Base-by-base conservation (phyloP, 495 filamentous ascomycete genomes). In the Lophiostoma macrostomum region DNA sequence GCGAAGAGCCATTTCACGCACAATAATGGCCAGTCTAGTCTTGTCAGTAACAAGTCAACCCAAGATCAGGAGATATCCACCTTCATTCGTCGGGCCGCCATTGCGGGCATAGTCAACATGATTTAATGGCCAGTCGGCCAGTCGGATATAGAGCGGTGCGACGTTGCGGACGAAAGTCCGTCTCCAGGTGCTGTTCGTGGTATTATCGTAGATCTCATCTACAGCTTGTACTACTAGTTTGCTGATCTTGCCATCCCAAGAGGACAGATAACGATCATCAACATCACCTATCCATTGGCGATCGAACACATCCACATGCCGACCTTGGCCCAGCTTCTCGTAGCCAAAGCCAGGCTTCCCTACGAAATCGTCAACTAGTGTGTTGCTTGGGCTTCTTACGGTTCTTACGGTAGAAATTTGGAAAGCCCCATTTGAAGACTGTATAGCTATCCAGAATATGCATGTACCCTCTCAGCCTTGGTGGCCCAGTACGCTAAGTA, bases 1-100 rank as follows among this genome's bases (percentile, higher is more conserved):
- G 60, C 45, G 30, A 56, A 22, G 27, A 63, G 38, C 55, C 56
- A 63, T 41, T 60, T 63, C 3, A 36, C 45, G 25, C 22, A 43
- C 6, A 50, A 39, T 31, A 55, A 19, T 11, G 51, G 39, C 32
- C 31, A 46, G 22, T 61, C 40, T 57, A 35, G 16, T 8, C n/a
- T 11, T 4, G 36, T 28, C 20, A 41, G 23, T 25, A 19, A n/a
- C 6, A 7, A n/a, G 12, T n/a, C 22, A n/a, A 16, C 16, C n/a
- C 11, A 14, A 40, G 20, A 8, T 6, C 5, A 18, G 16, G 24
- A 5, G 5, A 20, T 7, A 36, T 4, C 16, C 34, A 52, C 49
- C 49, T 32, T 44, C 53, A 27, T 35, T 52, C 5, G 37, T 55
- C 11, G 37, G 35, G 7, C 28, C 38, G 2, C 37, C 44, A 35